Evolutionary conservation across 257 asterid genomes (phyloP).

Genomic region (Voacanga thouarsii): DNA sequence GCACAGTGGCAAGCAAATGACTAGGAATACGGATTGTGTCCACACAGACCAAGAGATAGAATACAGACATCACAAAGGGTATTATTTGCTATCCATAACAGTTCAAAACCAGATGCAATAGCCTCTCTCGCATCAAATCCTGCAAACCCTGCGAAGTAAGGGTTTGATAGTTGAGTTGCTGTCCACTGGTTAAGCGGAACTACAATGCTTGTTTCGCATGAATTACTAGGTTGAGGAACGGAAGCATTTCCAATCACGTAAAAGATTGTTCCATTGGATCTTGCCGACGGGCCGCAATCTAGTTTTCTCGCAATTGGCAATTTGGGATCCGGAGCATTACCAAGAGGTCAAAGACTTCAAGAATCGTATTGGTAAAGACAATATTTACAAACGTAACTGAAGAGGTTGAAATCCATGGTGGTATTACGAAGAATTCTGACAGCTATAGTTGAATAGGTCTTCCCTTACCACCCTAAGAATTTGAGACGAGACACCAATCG

Average conservation of each 20-base stretch:
- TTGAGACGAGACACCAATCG: not conserved
- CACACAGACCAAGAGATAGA: constrained; percentile 46
- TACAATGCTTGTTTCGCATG: too few relatives aligned
- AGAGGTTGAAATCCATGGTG: constrained; percentile 17
- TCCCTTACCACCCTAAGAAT: constrained; percentile 35
- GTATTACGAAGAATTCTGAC: not conserved
- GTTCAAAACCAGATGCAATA: constrained; percentile 36
- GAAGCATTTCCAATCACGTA: too few relatives aligned
- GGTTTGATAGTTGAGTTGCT: constrained; percentile 21
- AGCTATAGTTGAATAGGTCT: constrained; percentile 29
- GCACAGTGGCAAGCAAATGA: constrained; percentile 32
- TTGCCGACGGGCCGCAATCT: too few relatives aligned
- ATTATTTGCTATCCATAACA: constrained; percentile 38
- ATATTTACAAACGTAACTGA: constrained; percentile 12
- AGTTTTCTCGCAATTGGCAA: too few relatives aligned
- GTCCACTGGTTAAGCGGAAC: not conserved
- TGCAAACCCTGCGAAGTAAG: constrained; percentile 20
- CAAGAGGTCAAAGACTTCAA: too few relatives aligned
- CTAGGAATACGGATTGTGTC: constrained; percentile 18
- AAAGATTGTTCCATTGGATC: too few relatives aligned
- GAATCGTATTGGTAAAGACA: too few relatives aligned
- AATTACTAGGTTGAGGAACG: too few relatives aligned
- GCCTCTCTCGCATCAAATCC: constrained; percentile 14
- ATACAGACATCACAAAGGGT: constrained; percentile 23
- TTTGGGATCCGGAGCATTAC: too few relatives aligned